Evolutionary conservation across 768 basidiomycete genomes (phyloP), one percentile per base, ranked within the genome.

Genomic region (Fistulinella prunicolor): DNA sequence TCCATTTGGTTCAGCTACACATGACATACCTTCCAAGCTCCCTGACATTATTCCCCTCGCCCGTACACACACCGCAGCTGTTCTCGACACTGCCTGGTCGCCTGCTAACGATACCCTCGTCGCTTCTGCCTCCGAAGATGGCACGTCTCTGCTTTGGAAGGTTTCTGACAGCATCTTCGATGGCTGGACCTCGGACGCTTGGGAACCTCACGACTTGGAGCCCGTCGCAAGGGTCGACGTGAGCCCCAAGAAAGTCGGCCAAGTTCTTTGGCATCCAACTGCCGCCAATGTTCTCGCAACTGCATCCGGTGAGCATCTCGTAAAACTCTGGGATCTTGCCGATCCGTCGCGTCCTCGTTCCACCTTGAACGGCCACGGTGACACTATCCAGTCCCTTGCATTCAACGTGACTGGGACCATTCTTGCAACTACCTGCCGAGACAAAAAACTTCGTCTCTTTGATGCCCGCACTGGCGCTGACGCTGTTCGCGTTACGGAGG

Each of bases 1-100:
- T 9, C 86, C 82, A 8, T 89, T 80, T 72, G 69, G 69, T 38
- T 66, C 74, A 0, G 72, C 75, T 42, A 71, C 74, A 3, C 70
- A 71, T 57, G 70, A 57, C 38, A 70, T 94, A 59, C 81, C 85
- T 7, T 74, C 78, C 64, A 94, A 90, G 69, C 77, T 97, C 17
- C 96, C 94, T 2, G 96, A 99, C 64, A 82, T 86, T 53, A 76
- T 97, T 34, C 96, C 96, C 1, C 79, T 98, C 46, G 92, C 91
- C 16, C 85, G 95, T 46, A 89, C 86, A 24, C 87, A 90, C 67
- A 84, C 85, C 1, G 87, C 83, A 2, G 73, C 88, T 21, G 88
- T 92, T 24, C 86, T 98, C 30, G 95, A 98, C 70, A 98, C 95
- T 0, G 90, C 89, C 62, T 98, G 94, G 93, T 91, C 89, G 0